phyloP scores from a whole-genome alignment of 164 flowering plant genomes.

The Sedum album region DNA sequence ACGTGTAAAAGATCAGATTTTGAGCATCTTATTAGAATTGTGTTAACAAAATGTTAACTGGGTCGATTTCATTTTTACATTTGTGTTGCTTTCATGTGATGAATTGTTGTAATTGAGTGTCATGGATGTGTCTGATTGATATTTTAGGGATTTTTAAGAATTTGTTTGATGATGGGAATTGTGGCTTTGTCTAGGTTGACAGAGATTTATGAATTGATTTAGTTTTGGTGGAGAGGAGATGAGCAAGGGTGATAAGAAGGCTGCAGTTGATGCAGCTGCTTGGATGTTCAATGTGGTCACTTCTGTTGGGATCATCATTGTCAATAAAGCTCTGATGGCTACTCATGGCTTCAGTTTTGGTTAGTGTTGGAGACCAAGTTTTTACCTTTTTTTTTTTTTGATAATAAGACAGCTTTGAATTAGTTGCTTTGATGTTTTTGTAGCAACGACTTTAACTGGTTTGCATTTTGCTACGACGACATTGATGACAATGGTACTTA shows the following conservation, averaged over 20 bases:
- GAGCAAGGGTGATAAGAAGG: conserved; percentile 39
- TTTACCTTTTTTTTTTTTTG: neutral
- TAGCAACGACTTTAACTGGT: conserved; percentile 72
- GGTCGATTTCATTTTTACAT: neutral
- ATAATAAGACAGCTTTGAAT: neutral
- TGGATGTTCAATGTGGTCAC: conserved; percentile 61
- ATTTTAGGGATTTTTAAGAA: neutral
- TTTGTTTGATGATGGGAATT: neutral
- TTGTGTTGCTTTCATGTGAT: neutral
- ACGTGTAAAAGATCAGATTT: neutral
- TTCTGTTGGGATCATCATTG: conserved; percentile 56
- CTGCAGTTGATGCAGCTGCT: conserved; percentile 40
- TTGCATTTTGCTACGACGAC: conserved; percentile 56
- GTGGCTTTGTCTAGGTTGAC: neutral
- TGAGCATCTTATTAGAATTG: neutral
- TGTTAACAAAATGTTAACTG: neutral
- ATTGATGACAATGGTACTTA: conserved; percentile 37
- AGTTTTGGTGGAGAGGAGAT: neutral
- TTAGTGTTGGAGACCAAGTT: conserved; percentile 9
- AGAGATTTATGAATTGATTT: neutral
- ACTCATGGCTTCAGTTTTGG: conserved; percentile 51
- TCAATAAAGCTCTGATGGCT: conserved; percentile 57
- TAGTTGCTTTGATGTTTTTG: no score
- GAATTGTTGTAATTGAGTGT: no score
- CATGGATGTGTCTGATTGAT: no score